Evolutionary conservation across 495 filamentous ascomycete species (phyloP).

Genomic region (Xylaria palmicola): DNA sequence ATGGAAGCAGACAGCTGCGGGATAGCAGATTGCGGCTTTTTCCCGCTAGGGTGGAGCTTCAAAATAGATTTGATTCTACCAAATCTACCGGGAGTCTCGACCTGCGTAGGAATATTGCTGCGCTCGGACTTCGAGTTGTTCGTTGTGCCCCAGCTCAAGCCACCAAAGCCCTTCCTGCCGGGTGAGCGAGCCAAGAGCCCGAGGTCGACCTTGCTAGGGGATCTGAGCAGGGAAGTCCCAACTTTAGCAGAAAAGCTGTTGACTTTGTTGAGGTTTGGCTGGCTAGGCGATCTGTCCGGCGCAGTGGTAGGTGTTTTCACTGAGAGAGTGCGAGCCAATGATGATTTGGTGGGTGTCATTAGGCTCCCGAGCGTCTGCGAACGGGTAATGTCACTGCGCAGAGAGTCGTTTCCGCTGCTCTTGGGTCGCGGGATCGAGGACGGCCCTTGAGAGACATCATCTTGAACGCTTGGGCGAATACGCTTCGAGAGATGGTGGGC

Average conservation of each 20-base stretch:
- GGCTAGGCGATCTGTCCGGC: constrained; percentile 36
- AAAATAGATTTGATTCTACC: constrained; percentile 53
- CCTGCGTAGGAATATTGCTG: constrained; percentile 20
- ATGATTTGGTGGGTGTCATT: constrained; percentile 80
- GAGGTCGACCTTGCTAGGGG: constrained; percentile 18
- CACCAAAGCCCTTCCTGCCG: constrained; percentile 30
- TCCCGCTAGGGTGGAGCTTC: constrained; percentile 37
- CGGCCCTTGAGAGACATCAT: constrained; percentile 59
- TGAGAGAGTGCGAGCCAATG: constrained; percentile 62
- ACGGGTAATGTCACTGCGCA: constrained; percentile 32
- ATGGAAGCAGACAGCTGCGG: constrained; percentile 34
- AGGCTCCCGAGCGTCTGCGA: constrained; percentile 52
- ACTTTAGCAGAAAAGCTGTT: constrained; percentile 41
- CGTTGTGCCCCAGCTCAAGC: constrained; percentile 12
- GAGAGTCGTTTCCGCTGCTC: constrained; percentile 37
- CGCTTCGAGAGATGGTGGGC: constrained; percentile 59
- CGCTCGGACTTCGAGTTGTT: constrained; percentile 10
- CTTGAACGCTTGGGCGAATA: constrained; percentile 55
- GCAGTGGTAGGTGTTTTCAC: constrained; percentile 49
- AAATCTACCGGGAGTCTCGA: constrained; percentile 44
- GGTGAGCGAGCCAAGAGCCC: constrained; percentile 29
- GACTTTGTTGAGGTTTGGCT: constrained; percentile 32
- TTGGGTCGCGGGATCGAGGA: constrained; percentile 44
- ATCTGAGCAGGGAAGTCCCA: constrained; percentile 13
- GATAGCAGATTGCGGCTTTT: constrained; percentile 38